Conservation (phyloP, 768 basidiomycete genomes). For the Suillus brevipes region DNA sequence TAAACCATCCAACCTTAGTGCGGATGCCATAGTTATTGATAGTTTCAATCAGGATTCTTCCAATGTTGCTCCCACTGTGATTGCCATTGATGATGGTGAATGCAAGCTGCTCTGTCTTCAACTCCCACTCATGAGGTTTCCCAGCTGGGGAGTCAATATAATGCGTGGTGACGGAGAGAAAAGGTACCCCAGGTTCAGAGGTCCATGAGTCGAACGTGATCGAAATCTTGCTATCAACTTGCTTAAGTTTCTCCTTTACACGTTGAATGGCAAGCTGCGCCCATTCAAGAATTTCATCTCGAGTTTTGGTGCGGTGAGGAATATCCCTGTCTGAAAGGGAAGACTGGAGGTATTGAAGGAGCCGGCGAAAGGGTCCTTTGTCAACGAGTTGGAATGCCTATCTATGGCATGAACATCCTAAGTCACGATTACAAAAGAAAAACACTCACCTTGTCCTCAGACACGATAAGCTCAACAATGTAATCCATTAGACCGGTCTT, state of each 20-base stretch:
- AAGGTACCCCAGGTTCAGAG: conserved; percentile 16
- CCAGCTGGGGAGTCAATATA: too few relatives aligned
- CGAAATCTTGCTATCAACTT: background rate
- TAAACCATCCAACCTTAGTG: too few relatives aligned
- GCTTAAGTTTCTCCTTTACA: background rate
- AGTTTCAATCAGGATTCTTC: background rate
- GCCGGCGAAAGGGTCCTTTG: background rate
- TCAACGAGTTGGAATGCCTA: background rate
- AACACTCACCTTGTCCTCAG: background rate
- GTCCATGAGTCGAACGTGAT: conserved; percentile 21
- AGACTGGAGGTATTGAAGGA: background rate
- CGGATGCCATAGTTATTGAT: too few relatives aligned
- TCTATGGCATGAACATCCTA: background rate
- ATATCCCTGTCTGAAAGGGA: conserved; percentile 1
- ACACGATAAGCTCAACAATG: background rate
- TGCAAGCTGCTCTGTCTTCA: conserved; percentile 14
- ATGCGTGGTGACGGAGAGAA: conserved; percentile 10
- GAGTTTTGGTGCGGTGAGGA: background rate
- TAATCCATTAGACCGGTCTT: background rate
- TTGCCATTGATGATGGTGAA: conserved; percentile 13
- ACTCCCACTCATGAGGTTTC: background rate
- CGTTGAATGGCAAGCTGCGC: background rate
- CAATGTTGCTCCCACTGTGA: conserved; percentile 12
- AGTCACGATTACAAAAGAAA: background rate
- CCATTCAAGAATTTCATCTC: background rate